Evolutionary conservation across 352 stramenopile species (phyloP).

Genomic region (Phytophthora citricola): DNA sequence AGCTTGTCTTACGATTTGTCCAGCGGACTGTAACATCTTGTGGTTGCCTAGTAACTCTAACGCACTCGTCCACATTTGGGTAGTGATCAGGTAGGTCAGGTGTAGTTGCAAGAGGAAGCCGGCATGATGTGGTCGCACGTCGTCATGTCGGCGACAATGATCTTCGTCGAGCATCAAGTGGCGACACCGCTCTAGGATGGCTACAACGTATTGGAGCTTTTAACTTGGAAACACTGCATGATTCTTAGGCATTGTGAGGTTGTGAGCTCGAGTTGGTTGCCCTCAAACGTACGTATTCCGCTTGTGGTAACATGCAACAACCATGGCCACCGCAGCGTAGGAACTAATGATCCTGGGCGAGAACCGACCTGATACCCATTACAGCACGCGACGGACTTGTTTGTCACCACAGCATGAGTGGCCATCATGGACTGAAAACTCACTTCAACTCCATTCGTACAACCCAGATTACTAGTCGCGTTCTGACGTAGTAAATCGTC

Average conservation of each 20-base stretch:
- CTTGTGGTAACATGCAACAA: no score
- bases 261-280: no score
- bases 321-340: no score
- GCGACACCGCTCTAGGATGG: background rate
- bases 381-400: background rate
- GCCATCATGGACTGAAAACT: background rate
- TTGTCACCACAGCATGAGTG: background rate
- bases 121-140: slow-evolving; percentile 5
- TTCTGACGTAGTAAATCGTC: background rate
- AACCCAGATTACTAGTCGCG: background rate
- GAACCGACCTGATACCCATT: background rate
- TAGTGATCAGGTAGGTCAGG: slow-evolving; percentile 2
- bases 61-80: background rate
- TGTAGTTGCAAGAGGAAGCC: slow-evolving; percentile 19
- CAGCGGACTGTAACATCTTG: slow-evolving; percentile 7
- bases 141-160: background rate
- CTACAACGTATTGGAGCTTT: background rate
- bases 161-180: background rate
- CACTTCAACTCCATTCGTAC: slow-evolving; percentile 2
- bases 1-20: slow-evolving; percentile 6
- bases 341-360: no score
- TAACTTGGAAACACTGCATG: no score
- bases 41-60: slow-evolving; percentile 4
- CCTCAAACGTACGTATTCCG: no score
- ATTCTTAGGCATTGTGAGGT: no score